These are phyloP conservation scores for Gracilariopsis chorda DNA, from an alignment of 23 red algal genomes.

Conservation along the genomic window DNA sequence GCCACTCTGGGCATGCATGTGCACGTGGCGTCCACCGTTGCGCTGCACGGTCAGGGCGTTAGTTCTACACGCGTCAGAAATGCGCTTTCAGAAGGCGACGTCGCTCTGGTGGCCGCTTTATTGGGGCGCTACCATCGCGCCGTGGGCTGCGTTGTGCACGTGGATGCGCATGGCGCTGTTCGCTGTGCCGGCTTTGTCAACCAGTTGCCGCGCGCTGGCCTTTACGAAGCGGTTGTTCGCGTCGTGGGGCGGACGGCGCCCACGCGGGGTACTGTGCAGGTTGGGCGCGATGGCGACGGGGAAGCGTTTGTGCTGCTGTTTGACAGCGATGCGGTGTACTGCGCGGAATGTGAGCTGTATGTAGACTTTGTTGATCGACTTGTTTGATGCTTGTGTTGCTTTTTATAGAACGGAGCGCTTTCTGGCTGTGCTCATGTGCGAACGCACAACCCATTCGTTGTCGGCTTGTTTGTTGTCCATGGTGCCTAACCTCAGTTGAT, in stretches of 20 bases:
- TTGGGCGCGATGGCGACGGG: neutral
- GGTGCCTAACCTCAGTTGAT: slow-evolving; percentile 92
- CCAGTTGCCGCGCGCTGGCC: slow-evolving; percentile 34
- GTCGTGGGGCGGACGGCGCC: slow-evolving; percentile 47
- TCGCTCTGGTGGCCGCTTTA: slow-evolving; percentile 24
- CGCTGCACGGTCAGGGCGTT: neutral
- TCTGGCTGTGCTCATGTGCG: slow-evolving; percentile 90
- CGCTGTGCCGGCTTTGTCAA: slow-evolving; percentile 44
- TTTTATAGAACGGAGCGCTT: slow-evolving; percentile 60
- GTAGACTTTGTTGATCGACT: slow-evolving; percentile 56
- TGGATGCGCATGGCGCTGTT: slow-evolving; percentile 2
- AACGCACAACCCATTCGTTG: slow-evolving; percentile 93
- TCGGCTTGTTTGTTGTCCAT: slow-evolving; percentile 89
- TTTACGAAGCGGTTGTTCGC: slow-evolving; percentile 54
- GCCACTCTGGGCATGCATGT: neutral
- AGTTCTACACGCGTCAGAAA: slow-evolving; percentile 49
- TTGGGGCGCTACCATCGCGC: slow-evolving; percentile 60
- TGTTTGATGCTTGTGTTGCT: neutral
- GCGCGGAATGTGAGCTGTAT: slow-evolving; percentile 65
- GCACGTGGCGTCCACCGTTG: neutral
- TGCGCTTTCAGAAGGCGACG: slow-evolving; percentile 51
- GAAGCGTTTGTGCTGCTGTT: slow-evolving; percentile 3
- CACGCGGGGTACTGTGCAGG: neutral
- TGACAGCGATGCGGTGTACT: slow-evolving; percentile 46
- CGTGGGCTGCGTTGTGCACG: slow-evolving; percentile 2